Evolutionary conservation across 1,284 basidiomycete genomes (phyloP).

Genomic region (Moniliella sp.): DNA sequence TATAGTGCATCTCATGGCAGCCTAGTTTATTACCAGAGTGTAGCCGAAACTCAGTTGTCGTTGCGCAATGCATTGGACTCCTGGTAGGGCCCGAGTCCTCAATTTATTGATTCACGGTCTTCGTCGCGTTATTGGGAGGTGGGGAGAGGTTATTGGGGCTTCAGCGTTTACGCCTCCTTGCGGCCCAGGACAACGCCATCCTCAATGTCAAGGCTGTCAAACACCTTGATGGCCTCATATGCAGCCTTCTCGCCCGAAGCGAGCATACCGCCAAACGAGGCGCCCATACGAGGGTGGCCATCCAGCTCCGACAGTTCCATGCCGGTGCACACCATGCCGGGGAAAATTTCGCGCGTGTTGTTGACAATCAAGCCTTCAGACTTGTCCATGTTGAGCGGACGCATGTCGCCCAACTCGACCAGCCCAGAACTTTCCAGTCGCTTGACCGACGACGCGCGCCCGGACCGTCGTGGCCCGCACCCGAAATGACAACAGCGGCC

Average conservation of each 20-base stretch:
- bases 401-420: constrained; percentile 59
- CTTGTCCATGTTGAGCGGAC: constrained; percentile 33
- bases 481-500: constrained; percentile 40
- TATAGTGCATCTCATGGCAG: no score
- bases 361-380: constrained; percentile 32
- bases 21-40: no score
- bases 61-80: no score
- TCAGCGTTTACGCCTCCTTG: no score
- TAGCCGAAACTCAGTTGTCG: no score
- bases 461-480: constrained; percentile 54
- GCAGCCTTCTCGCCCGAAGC: constrained; percentile 57
- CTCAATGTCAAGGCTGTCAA: constrained; percentile 44
- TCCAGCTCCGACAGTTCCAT: constrained; percentile 70
- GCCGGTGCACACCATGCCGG: constrained; percentile 51
- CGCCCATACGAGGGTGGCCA: constrained; percentile 46
- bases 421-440: constrained; percentile 55
- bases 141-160: no score
- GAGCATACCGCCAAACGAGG: constrained; percentile 57
- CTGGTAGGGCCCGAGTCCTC: no score
- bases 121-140: no score
- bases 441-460: constrained; percentile 69
- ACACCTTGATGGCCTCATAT: constrained; percentile 47
- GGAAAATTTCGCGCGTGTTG: constrained; percentile 55
- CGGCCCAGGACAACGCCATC: constrained; percentile 47
- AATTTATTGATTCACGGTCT: no score